Conservation (phyloP, 108 stramenopile species). For the Cylindrotheca fusiformis region DNA sequence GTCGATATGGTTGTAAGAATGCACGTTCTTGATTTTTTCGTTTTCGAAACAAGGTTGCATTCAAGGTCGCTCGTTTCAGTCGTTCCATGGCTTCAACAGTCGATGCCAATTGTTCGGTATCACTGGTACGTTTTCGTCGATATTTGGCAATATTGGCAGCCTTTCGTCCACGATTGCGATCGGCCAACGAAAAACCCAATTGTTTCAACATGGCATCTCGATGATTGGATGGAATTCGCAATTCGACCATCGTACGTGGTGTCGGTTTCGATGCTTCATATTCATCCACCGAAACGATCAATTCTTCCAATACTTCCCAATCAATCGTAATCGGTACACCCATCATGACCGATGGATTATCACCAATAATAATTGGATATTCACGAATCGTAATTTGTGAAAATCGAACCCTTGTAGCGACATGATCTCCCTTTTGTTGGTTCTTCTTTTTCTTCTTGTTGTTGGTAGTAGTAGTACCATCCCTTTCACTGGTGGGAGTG, state of each 20-base stretch:
- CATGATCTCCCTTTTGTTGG: too few species aligned
- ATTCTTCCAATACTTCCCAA: constrained; percentile 14
- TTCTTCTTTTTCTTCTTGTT: too few species aligned
- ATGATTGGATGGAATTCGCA: constrained; percentile 22
- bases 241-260: constrained; percentile 19
- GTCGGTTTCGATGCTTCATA: constrained; percentile 17
- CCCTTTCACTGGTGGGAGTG: too few species aligned
- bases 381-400: constrained; percentile 32
- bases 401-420: constrained; percentile 21
- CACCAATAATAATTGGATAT: constrained; percentile 35
- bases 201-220: constrained; percentile 16
- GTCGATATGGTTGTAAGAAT: not conserved
- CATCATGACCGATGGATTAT: constrained; percentile 28
- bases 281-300: constrained; percentile 13
- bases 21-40: constrained; percentile 20
- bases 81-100: constrained; percentile 15
- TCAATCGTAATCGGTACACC: constrained; percentile 28
- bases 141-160: constrained; percentile 19
- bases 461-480: too few species aligned
- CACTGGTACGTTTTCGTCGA: constrained; percentile 24
- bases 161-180: constrained; percentile 14
- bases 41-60: not conserved
- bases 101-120: constrained; percentile 18
- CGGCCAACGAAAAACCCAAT: constrained; percentile 13
- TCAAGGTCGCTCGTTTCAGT: constrained; percentile 2